A percentile compares a stretch with the other conserved stretches of the same genome.
Conservation (phyloP, 1,284 basidiomycete species). For the Earliella scabrosa region DNA sequence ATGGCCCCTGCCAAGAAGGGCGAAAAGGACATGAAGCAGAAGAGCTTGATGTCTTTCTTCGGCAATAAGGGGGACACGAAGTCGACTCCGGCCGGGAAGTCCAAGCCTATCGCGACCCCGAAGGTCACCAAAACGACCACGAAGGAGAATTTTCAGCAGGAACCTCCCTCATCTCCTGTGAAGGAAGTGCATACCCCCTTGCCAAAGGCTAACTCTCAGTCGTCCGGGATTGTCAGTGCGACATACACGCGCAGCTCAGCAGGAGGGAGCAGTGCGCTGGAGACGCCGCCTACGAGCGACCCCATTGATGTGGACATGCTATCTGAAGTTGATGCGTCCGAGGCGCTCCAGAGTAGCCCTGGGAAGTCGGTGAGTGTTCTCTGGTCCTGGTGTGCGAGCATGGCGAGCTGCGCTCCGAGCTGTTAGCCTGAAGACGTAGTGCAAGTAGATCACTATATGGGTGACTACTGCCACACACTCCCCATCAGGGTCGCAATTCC, state of each 20-base stretch:
- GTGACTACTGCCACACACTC: too few relatives aligned
- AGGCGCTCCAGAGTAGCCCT: slow-evolving; percentile 24
- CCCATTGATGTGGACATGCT: slow-evolving; percentile 75
- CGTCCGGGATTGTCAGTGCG: slow-evolving; percentile 35
- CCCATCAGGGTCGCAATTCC: too few relatives aligned
- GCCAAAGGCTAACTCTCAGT: slow-evolving; percentile 31
- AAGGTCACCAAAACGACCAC: slow-evolving; percentile 20
- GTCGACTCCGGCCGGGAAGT: slow-evolving; percentile 32
- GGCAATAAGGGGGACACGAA: slow-evolving; percentile 43
- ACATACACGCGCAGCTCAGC: slow-evolving; percentile 53
- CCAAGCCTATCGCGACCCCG: slow-evolving; percentile 32
- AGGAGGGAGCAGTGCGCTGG: slow-evolving; percentile 47
- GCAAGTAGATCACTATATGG: too few relatives aligned
- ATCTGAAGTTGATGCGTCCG: slow-evolving; percentile 50
- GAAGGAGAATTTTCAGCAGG: slow-evolving; percentile 4
- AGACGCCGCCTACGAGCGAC: slow-evolving; percentile 78
- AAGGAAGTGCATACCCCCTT: slow-evolving; percentile 31
- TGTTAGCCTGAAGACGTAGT: too few relatives aligned
- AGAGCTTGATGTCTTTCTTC: slow-evolving; percentile 75
- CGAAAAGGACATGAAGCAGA: slow-evolving; percentile 61
- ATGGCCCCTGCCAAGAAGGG: slow-evolving; percentile 12
- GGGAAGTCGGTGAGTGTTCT: slow-evolving; percentile 13
- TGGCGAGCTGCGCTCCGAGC: too few relatives aligned
- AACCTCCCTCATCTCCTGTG: slow-evolving; percentile 28
- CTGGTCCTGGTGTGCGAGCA: too few relatives aligned